Percentiles rank a stretch among this genome's conserved stretches.
Conservation (phyloP, 139 green algal species). For the Volvox africanus region DNA sequence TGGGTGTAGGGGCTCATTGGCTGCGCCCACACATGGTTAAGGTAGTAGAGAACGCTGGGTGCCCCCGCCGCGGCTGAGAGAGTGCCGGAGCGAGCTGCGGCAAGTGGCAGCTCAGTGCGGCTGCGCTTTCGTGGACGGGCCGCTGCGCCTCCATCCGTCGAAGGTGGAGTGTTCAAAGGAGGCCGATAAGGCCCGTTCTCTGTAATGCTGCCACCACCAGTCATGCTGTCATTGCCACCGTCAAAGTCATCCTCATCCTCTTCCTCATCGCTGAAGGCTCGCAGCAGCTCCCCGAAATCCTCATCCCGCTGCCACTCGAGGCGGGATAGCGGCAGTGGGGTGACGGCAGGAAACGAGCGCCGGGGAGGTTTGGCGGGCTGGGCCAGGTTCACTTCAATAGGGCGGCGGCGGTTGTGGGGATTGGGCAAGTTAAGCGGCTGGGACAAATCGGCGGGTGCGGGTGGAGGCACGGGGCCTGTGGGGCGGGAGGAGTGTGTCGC, state of each 20-base stretch:
- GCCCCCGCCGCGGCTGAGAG: not conserved
- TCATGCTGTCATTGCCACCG: not conserved
- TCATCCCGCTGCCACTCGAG: constrained; percentile 33
- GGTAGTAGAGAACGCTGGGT: constrained; percentile 23
- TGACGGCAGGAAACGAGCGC: constrained; percentile 1
- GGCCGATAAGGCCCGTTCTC: not conserved
- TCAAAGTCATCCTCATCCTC: not conserved
- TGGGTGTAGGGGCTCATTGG: constrained; percentile 19
- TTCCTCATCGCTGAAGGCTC: not conserved
- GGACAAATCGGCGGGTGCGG: not conserved
- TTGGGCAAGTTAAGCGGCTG: constrained; percentile 7
- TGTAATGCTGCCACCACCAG: not conserved
- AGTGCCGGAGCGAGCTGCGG: not conserved
- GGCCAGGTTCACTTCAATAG: constrained; percentile 1
- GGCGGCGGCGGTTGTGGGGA: not conserved
- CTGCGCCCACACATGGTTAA: constrained; percentile 5
- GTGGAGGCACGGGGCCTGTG: not conserved
- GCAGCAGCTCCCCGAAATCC: not conserved
- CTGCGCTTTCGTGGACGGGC: not conserved
- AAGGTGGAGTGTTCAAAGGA: not conserved
- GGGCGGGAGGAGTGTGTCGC: not conserved
- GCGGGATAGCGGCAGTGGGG: constrained; percentile 7
- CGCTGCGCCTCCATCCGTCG: not conserved
- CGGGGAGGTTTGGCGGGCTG: not conserved
- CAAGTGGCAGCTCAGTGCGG: not conserved